Evolutionary conservation across 192 early-diverging fungal species (phyloP), one percentile per base, ranked within the genome.

Genomic region (Mortierella claussenii): DNA sequence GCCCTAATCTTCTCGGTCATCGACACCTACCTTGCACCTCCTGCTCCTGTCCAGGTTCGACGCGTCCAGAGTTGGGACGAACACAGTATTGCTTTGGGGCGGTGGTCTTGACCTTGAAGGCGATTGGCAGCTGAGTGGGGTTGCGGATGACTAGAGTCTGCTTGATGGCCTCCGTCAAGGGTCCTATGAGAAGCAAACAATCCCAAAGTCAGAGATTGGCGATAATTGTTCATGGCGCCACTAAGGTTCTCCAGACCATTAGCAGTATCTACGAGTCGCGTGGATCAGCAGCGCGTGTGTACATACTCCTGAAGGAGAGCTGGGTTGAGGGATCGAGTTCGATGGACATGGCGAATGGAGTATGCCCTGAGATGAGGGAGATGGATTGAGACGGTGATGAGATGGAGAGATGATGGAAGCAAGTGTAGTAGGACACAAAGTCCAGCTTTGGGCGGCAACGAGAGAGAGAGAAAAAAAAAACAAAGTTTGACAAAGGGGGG

Each of bases 61-160:
- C 87, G 50, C 87, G 81, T 7, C 95, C 96, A 13, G 90, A 87
- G 76, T 96, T 99, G 53, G 97, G 95, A n/a, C 95, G 86, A 34
- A 99, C 97, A 73, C 93, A 96, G 80, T 97, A 99, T 54, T 93
- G 90, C 83, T 95, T 96, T 30, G 97, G 96, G 0, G 97, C 97
- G 2, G 97, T 98, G 17, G 97, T 98, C 68, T 99, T 99, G 78
- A 99, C 94, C 79, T 99, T 98, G 87, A 96, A 99, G 30, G 94
- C 93, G 30, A 96, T 81, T 0, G 93, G 84, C 27, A 85, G 59
- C 55, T 85, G 79, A 61, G 82, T 83, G 17, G 83, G 78, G 83
- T 94, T 94, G 17, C 78, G 81, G 55, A 93, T 82, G 13, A 67
- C 62, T 34, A 92, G 48, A 12, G 54, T 62, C 55, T 84, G 84